A percentile compares a stretch with the other conserved stretches of the same genome.
Conservation (phyloP, 148 eudicot genomes). For the Talinum fruticosum region DNA sequence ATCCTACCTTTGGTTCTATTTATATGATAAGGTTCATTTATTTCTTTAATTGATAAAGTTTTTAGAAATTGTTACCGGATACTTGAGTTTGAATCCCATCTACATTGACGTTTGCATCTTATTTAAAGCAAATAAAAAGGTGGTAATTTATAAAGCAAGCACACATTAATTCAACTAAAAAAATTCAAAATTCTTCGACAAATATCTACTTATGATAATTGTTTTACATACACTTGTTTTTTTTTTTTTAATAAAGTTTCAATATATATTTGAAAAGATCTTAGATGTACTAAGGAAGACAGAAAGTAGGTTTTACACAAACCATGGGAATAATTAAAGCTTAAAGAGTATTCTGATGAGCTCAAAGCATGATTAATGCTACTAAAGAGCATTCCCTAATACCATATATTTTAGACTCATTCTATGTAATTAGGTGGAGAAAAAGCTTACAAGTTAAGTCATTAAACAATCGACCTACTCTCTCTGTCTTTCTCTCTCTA, state of each 20-base stretch:
- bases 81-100: no score
- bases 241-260: no score
- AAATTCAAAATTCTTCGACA: no score
- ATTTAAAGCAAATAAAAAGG: no score
- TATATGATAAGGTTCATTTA: no score
- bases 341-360: background rate
- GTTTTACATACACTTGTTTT: background rate
- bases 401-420: background rate
- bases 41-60: no score
- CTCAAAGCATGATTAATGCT: slow-evolving; percentile 19
- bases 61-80: no score
- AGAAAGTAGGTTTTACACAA: background rate
- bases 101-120: no score
- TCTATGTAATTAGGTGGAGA: slow-evolving; percentile 19
- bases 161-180: no score
- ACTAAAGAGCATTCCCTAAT: slow-evolving; percentile 12
- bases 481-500: background rate
- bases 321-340: slow-evolving; percentile 1
- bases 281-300: background rate
- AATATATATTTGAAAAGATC: background rate
- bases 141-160: no score
- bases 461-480: slow-evolving; percentile 8
- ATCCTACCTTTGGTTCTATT: no score
- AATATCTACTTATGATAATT: background rate
- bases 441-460: slow-evolving; percentile 30